Base-by-base conservation (phyloP, 495 filamentous ascomycete genomes). In the Penicillium paxilli region DNA sequence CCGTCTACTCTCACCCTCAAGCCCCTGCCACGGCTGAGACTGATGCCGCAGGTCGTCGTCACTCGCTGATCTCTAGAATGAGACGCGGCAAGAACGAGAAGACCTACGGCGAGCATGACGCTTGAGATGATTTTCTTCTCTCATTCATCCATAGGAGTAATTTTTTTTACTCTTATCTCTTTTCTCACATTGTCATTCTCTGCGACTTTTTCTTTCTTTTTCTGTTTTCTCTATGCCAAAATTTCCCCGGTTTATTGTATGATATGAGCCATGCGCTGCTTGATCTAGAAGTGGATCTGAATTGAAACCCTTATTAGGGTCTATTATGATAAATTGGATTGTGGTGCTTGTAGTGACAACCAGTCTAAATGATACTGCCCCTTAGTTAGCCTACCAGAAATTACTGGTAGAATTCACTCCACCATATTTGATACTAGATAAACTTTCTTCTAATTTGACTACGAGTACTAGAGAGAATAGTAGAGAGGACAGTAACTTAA, bases 1-100 rank as follows among this genome's bases (percentile, higher is more conserved):
- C 64, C 0, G 41, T 51, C 42, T 65, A 67, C 50, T 59, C 44
- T 12, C 62, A 62, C 25, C 45, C 49, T 47, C n/a, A n/a, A n/a
- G n/a, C n/a, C n/a, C n/a, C n/a, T n/a, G n/a, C n/a, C n/a, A n/a
- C n/a, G n/a, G 22, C 23, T 28, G 20, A 44, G 3, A 8, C 47
- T 17, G 11, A n/a, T 40, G 41, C 49, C 9, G 11, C 35, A 0
- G 44, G 22, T 4, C 51, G 47, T 10, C 56, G 51, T 1, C 30
- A 23, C 16, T 64, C 60, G 3, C 54, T 60, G 16, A 14, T 57
- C 5, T 30, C 52, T n/a, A 38, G 54, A 14, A 52, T 40, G 48
- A 49, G 50, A 37, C 49, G 44, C 7, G 45, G 28, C 24, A 64
- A 64, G 51, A 20, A 58, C 20, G 45, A 51, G 12, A 37, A 52